A percentile compares a stretch with the other conserved stretches of the same genome.
phyloP scores from a whole-genome alignment of 2,329 filamentous ascomycete genomes.

The Curvularia spicifera region DNA sequence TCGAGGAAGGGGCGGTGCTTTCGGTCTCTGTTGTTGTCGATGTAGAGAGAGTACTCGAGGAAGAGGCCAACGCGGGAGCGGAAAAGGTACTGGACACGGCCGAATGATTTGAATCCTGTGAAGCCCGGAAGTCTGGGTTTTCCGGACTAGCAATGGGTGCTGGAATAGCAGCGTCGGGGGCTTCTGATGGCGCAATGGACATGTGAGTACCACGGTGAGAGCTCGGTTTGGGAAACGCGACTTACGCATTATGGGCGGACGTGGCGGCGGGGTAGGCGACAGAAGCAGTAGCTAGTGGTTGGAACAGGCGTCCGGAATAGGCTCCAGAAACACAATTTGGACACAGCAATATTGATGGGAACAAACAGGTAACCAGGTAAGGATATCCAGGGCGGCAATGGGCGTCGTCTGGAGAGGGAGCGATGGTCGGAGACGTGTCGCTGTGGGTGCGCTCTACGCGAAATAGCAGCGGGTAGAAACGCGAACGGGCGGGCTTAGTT shows the following conservation, averaged over 20 bases:
- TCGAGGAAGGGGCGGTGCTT: conserved; percentile 32
- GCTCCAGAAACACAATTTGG: conserved; percentile 6
- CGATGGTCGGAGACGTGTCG: conserved; percentile 19
- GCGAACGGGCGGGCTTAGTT: conserved; percentile 26
- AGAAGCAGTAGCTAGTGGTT: conserved; percentile 18
- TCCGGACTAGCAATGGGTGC: conserved; percentile 17
- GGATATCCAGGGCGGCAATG: conserved; percentile 5
- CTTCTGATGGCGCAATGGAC: conserved; percentile 30
- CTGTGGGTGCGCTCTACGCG: conserved; percentile 18
- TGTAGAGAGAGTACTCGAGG: conserved; percentile 45
- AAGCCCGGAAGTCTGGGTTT: conserved; percentile 29
- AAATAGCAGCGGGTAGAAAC: conserved; percentile 21
- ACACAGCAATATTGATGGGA: background rate
- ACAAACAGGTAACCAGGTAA: background rate
- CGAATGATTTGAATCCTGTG: conserved; percentile 47
- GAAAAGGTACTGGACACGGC: conserved; percentile 44
- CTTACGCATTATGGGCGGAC: conserved; percentile 27
- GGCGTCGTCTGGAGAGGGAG: conserved; percentile 3
- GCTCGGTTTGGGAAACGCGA: conserved; percentile 21
- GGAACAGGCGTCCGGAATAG: conserved; percentile 5
- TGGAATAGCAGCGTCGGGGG: conserved; percentile 21
- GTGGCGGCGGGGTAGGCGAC: conserved; percentile 26
- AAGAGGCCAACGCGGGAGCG: conserved; percentile 40
- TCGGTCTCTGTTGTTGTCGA: conserved; percentile 19
- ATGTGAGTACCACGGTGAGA: conserved; percentile 23